Evolutionary conservation across 2,329 filamentous ascomycete species (phyloP).

Genomic region (Apiospora sp.): DNA sequence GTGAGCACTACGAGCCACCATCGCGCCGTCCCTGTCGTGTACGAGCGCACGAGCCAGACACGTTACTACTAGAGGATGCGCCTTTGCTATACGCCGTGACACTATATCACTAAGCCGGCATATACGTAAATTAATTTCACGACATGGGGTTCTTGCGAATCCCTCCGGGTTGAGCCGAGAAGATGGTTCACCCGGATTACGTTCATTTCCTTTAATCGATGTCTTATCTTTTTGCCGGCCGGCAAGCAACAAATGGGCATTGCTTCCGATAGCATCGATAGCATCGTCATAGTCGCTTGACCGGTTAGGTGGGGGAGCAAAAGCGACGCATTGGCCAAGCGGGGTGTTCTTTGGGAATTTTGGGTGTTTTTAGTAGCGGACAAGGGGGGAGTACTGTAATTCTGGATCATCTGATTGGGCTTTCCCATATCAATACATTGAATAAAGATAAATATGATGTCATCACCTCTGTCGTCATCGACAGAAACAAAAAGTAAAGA

Average conservation of each 20-base stretch:
- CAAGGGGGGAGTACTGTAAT: neutral
- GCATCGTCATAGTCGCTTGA: constrained; percentile 8
- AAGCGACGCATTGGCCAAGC: constrained; percentile 13
- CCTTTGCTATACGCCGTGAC: neutral
- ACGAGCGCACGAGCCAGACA: constrained; percentile 48
- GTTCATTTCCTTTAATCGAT: neutral
- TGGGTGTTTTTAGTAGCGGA: neutral
- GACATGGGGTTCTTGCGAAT: too few species aligned
- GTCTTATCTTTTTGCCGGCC: neutral
- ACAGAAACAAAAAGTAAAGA: constrained; percentile 1
- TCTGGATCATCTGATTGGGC: neutral
- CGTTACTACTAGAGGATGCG: constrained; percentile 38
- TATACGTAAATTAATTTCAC: neutral
- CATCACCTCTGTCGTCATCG: constrained; percentile 14
- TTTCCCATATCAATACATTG: neutral
- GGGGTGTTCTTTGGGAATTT: constrained; percentile 20
- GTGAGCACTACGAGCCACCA: constrained; percentile 49
- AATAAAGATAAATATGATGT: constrained; percentile 1
- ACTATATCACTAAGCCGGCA: neutral
- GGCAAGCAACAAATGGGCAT: neutral
- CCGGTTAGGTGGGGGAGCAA: neutral
- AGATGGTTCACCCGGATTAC: neutral
- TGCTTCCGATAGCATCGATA: neutral
- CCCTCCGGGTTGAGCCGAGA: neutral
- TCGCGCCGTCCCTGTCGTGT: constrained; percentile 47